These are phyloP conservation scores for Tulasnella sp. DNA, from an alignment of 768 basidiomycete genomes.

Conservation along the genomic window DNA sequence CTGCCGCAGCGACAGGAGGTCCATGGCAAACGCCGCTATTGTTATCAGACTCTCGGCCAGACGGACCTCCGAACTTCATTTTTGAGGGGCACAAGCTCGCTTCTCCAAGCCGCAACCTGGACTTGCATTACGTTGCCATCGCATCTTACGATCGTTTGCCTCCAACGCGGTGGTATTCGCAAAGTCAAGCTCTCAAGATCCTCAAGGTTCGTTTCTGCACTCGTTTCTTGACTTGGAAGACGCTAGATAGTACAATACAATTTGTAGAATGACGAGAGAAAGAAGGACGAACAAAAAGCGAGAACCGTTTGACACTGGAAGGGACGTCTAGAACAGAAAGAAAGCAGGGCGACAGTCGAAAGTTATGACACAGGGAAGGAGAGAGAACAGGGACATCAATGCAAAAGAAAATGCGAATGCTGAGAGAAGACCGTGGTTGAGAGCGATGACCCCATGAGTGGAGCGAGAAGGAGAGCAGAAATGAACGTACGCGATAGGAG, in stretches of 20 bases:
- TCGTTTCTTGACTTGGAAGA: neutral
- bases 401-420: conserved; percentile 8
- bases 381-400: neutral
- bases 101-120: neutral
- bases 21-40: neutral
- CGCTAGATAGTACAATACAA: neutral
- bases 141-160: neutral
- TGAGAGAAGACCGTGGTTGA: neutral
- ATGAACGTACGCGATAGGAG: neutral
- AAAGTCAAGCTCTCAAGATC: neutral
- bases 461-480: neutral
- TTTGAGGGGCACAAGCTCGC: neutral
- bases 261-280: neutral
- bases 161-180: neutral
- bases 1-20: neutral
- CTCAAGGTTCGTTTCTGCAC: neutral
- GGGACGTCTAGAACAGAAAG: conserved; percentile 4
- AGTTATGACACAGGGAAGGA: neutral
- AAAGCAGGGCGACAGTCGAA: neutral
- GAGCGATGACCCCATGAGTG: neutral
- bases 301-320: neutral
- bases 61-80: neutral
- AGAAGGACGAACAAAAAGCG: neutral
- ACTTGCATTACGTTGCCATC: neutral
- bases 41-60: neutral